phyloP scores from a whole-genome alignment of 2,329 filamentous ascomycete species.

The Pyrenophora teres region DNA sequence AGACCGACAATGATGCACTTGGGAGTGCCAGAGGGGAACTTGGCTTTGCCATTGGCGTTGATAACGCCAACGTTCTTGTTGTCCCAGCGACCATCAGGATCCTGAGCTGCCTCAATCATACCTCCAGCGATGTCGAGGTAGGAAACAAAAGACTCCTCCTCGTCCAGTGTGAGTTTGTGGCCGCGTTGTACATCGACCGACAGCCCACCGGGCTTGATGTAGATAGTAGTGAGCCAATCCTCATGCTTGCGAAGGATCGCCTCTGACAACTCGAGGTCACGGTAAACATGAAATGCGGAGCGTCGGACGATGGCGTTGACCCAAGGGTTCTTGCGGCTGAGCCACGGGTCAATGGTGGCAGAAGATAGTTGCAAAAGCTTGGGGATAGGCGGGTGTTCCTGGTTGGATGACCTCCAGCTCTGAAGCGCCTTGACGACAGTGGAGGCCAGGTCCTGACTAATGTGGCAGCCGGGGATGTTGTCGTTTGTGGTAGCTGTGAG shows the following conservation, averaged over 20 bases:
- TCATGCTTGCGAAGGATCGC: slow-evolving; percentile 45
- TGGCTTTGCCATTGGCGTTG: slow-evolving; percentile 38
- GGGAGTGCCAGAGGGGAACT: slow-evolving; percentile 43
- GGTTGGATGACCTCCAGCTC: slow-evolving; percentile 21
- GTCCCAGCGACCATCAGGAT: slow-evolving; percentile 38
- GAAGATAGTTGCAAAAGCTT: slow-evolving; percentile 52
- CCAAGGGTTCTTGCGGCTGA: slow-evolving; percentile 36
- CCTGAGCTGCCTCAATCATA: slow-evolving; percentile 52
- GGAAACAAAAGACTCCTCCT: slow-evolving; percentile 48
- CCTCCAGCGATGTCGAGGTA: slow-evolving; percentile 54
- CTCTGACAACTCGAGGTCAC: slow-evolving; percentile 47
- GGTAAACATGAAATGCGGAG: slow-evolving; percentile 48
- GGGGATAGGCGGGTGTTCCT: not conserved
- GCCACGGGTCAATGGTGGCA: slow-evolving; percentile 45
- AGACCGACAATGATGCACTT: slow-evolving; percentile 41
- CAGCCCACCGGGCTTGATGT: slow-evolving; percentile 52
- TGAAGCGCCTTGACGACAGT: slow-evolving; percentile 48
- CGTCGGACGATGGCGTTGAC: slow-evolving; percentile 27
- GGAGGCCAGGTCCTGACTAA: slow-evolving; percentile 46
- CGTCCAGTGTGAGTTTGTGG: slow-evolving; percentile 48
- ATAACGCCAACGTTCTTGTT: slow-evolving; percentile 34
- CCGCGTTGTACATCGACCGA: slow-evolving; percentile 47
- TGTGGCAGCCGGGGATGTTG: slow-evolving; percentile 50
- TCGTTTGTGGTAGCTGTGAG: slow-evolving; percentile 48
- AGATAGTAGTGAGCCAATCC: slow-evolving; percentile 48